Percentiles rank a stretch among this genome's conserved stretches.
phyloP scores from a whole-genome alignment of 2,329 filamentous ascomycete genomes.

The Clonostachys rosea region DNA sequence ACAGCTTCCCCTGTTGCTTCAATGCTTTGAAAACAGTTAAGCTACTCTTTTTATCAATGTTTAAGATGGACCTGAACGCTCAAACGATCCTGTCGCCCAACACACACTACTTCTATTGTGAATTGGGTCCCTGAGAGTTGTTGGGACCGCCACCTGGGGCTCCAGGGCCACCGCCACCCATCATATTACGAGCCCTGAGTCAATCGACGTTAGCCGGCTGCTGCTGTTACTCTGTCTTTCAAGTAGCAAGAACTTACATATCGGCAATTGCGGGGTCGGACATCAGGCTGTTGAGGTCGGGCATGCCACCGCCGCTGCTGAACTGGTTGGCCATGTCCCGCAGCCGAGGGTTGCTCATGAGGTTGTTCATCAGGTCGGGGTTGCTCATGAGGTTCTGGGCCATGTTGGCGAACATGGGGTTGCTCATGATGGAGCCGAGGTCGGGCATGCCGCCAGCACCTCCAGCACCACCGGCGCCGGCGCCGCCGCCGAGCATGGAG shows the following conservation, averaged over 20 bases:
- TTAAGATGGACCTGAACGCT: too few relatives aligned
- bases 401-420: conserved; percentile 98
- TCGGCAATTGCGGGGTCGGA: conserved; percentile 87
- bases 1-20: too few relatives aligned
- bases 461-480: conserved; percentile 55
- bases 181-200: conserved; percentile 38
- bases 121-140: not conserved
- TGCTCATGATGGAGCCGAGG: conserved; percentile 82
- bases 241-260: conserved; percentile 60
- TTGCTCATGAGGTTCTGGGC: conserved; percentile 97
- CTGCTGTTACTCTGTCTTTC: not conserved
- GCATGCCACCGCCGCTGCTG: conserved; percentile 76
- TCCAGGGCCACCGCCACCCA: conserved; percentile 29
- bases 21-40: too few relatives aligned
- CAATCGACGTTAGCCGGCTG: not conserved
- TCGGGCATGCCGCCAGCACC: conserved; percentile 83
- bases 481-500: conserved; percentile 61
- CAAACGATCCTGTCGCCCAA: not conserved
- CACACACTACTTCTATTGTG: not conserved
- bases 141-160: conserved; percentile 12
- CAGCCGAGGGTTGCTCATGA: conserved; percentile 91
- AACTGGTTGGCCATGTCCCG: conserved; percentile 84
- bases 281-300: conserved; percentile 83
- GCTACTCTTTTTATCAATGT: too few relatives aligned
- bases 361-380: conserved; percentile 82